Conservation (phyloP, 768 basidiomycete genomes). For the Podaxis mareebaensis region DNA sequence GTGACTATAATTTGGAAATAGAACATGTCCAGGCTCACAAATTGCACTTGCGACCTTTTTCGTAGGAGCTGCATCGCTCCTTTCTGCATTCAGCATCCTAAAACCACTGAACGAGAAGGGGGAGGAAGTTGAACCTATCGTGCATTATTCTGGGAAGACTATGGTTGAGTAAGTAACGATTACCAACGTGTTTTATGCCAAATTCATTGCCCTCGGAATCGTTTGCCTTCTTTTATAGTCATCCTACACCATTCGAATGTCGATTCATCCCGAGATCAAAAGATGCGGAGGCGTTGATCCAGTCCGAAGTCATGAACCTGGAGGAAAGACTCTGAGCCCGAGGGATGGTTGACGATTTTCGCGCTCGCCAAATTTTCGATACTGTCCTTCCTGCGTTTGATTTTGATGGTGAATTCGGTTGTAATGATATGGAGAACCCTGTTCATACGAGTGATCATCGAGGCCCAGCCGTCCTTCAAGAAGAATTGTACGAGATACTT, state of each 20-base stretch:
- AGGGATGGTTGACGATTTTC: too few species aligned
- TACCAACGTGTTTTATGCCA: background rate
- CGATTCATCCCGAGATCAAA: background rate
- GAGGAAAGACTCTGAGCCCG: background rate
- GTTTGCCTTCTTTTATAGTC: background rate
- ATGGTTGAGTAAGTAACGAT: conserved; percentile 9
- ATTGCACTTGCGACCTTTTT: conserved; percentile 21
- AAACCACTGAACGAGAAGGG: conserved; percentile 23
- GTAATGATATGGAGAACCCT: too few species aligned
- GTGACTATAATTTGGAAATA: background rate
- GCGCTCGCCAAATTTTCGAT: too few species aligned
- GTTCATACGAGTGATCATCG: too few species aligned
- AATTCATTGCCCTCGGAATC: background rate
- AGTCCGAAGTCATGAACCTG: background rate
- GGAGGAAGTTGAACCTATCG: conserved; percentile 13
- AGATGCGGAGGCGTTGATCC: conserved; percentile 4
- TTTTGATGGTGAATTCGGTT: too few species aligned
- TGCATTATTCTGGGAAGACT: conserved; percentile 6
- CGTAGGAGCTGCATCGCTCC: conserved; percentile 22
- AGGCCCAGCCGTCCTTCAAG: too few species aligned
- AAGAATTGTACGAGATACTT: too few species aligned
- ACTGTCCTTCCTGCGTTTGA: too few species aligned
- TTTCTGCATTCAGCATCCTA: conserved; percentile 21
- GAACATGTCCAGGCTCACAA: conserved; percentile 29
- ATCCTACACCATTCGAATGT: conserved; percentile 7